Conservation (phyloP, 331 rosid genomes). For the Saraca asoca region DNA sequence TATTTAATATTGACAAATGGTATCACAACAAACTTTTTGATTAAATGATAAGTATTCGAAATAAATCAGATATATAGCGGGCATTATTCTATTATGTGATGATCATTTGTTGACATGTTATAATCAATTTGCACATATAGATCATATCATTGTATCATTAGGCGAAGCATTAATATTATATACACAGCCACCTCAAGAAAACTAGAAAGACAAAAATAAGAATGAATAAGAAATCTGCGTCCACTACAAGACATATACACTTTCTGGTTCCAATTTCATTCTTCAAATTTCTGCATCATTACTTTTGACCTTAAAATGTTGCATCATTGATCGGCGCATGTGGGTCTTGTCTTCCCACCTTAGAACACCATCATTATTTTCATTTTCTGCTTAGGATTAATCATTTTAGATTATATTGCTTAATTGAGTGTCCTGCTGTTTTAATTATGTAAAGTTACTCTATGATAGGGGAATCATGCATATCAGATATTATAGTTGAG, state of each 20-base stretch:
- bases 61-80: no score
- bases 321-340: constrained; percentile 75
- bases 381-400: constrained; percentile 42
- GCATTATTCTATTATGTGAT: no score
- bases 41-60: no score
- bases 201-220: constrained; percentile 22
- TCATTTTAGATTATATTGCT: constrained; percentile 36
- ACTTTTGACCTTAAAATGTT: constrained; percentile 65
- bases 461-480: constrained; percentile 59
- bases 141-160: background rate
- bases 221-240: constrained; percentile 32
- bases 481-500: constrained; percentile 31
- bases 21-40: no score
- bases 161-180: constrained; percentile 38
- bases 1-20: no score
- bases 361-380: constrained; percentile 59
- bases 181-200: constrained; percentile 35
- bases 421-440: constrained; percentile 46
- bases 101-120: no score
- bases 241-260: constrained; percentile 51
- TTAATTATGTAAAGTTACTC: constrained; percentile 39
- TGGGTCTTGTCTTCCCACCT: constrained; percentile 55
- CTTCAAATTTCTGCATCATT: constrained; percentile 43
- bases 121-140: no score
- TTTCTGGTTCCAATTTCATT: constrained; percentile 37